Evolutionary conservation across 495 filamentous ascomycete species (phyloP).

Genomic region (Trypethelium eluteriae): DNA sequence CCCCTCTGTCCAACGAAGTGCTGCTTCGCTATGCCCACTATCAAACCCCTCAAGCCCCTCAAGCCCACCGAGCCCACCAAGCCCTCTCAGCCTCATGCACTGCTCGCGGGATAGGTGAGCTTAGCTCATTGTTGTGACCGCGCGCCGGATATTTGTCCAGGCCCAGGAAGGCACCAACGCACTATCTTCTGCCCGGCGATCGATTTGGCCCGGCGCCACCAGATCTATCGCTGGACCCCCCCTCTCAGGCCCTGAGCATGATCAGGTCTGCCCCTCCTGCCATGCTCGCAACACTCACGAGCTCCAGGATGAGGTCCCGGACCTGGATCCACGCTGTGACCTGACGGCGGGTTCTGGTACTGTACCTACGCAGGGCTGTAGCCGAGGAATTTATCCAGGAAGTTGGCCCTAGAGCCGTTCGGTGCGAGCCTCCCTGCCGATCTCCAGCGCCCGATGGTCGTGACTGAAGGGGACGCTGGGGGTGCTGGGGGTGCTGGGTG

Average conservation of each 20-base stretch:
- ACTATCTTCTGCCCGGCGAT: not conserved
- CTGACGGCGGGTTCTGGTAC: too few relatives aligned
- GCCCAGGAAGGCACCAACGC: not conserved
- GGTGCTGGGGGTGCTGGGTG: not conserved
- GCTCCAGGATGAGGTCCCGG: too few relatives aligned
- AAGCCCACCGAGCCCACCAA: not conserved
- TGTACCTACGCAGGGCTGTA: too few relatives aligned
- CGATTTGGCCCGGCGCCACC: constrained; percentile 10
- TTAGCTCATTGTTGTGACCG: not conserved
- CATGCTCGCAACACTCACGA: too few relatives aligned
- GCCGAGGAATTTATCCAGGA: constrained; percentile 11
- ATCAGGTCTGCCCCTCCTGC: not conserved
- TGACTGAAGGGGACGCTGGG: not conserved
- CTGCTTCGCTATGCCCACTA: not conserved
- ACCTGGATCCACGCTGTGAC: too few relatives aligned
- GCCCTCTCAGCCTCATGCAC: constrained; percentile 7
- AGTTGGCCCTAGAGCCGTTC: not conserved
- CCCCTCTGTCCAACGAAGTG: not conserved
- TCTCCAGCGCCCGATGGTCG: not conserved
- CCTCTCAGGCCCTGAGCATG: not conserved
- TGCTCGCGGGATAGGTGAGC: not conserved
- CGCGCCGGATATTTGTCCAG: not conserved
- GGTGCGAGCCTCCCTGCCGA: constrained; percentile 5
- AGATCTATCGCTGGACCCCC: not conserved
- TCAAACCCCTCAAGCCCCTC: not conserved